Conservation (phyloP, 2,329 filamentous ascomycete species). For the Pseudohalonectria lignicola region DNA sequence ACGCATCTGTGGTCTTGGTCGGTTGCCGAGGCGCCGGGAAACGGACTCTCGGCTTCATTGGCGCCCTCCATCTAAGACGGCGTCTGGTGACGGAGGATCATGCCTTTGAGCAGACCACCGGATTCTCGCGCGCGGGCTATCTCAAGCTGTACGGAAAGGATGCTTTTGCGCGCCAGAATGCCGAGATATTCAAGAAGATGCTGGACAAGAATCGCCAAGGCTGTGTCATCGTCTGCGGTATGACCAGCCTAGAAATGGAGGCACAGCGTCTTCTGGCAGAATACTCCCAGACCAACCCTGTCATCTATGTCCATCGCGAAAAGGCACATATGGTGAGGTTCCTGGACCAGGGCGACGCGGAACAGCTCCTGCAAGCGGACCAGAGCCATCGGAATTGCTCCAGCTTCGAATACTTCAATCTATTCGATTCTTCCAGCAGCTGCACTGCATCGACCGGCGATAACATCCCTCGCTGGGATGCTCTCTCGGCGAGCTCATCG, state of each 20-base stretch:
- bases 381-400: conserved; percentile 50
- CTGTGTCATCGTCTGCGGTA: conserved; percentile 60
- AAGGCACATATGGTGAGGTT: conserved; percentile 49
- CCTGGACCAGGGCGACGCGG: conserved; percentile 39
- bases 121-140: conserved; percentile 47
- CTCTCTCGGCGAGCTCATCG: conserved; percentile 38
- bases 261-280: conserved; percentile 45
- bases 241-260: conserved; percentile 50
- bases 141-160: conserved; percentile 48
- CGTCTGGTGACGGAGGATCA: conserved; percentile 58
- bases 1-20: conserved; percentile 60
- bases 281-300: conserved; percentile 53
- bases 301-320: conserved; percentile 60
- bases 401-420: conserved; percentile 63
- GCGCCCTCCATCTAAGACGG: conserved; percentile 54
- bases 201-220: conserved; percentile 45
- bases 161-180: conserved; percentile 51
- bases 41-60: conserved; percentile 61
- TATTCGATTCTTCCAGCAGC: conserved; percentile 34
- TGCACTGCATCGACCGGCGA: conserved; percentile 12
- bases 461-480: conserved; percentile 9
- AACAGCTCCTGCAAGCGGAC: conserved; percentile 43
- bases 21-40: conserved; percentile 64
- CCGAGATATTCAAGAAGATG: conserved; percentile 49
- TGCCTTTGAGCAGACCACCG: conserved; percentile 54